Conservation (phyloP, 345 rosid genomes). For the Lumnitzera racemosa region DNA sequence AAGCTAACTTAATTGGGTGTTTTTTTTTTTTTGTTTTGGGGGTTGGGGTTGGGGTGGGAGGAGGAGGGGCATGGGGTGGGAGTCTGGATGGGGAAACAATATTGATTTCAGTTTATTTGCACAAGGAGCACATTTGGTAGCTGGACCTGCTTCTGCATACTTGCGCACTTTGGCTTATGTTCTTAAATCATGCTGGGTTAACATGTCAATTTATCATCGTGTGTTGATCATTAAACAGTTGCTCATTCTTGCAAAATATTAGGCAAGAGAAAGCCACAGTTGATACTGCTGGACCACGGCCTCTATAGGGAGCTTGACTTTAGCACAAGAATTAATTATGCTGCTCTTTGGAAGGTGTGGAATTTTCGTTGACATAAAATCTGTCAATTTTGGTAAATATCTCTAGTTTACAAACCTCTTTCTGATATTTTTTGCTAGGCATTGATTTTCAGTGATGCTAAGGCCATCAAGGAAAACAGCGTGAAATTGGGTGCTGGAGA, state of each 20-base stretch:
- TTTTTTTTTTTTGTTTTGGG: no score
- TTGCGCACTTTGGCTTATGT: no score
- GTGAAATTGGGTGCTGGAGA: conserved; percentile 90
- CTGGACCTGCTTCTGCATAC: no score
- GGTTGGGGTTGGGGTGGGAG: no score
- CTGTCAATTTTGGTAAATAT: conserved; percentile 7
- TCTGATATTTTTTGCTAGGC: conserved; percentile 31
- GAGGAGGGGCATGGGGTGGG: no score
- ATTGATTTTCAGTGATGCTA: conserved; percentile 73
- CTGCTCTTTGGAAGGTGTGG: conserved; percentile 79
- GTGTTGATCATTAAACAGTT: background rate
- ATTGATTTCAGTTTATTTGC: no score
- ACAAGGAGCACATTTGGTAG: no score
- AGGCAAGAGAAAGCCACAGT: conserved; percentile 78
- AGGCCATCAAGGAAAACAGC: conserved; percentile 75
- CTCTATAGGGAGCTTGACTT: conserved; percentile 83
- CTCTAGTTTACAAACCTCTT: background rate
- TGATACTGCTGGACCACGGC: conserved; percentile 86
- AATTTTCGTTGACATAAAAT: background rate
- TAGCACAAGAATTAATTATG: conserved; percentile 71
- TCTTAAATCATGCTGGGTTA: background rate
- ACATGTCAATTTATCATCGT: background rate
- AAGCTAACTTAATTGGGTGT: no score
- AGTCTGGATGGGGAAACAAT: no score
- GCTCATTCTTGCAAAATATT: conserved; percentile 7